A percentile compares a stretch with the other conserved stretches of the same genome.
Conservation (phyloP, 768 basidiomycete genomes). For the Pholiota microspora region DNA sequence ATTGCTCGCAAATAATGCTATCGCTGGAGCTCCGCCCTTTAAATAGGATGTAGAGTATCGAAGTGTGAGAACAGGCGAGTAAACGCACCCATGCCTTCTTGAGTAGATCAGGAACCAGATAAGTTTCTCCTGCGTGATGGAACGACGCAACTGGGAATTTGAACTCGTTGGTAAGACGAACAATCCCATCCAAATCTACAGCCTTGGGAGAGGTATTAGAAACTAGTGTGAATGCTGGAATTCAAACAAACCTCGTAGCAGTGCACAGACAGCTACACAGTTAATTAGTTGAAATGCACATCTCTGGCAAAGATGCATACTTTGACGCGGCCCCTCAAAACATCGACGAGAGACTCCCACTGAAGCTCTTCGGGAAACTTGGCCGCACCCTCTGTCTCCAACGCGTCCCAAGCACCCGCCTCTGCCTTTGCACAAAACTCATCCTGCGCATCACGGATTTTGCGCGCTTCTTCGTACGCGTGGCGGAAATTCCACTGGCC, state of each 20-base stretch:
- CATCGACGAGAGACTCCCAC: slow-evolving; percentile 71
- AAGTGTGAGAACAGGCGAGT: neutral
- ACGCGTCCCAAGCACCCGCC: slow-evolving; percentile 39
- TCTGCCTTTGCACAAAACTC: slow-evolving; percentile 55
- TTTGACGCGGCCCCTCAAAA: slow-evolving; percentile 73
- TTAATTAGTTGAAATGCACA: neutral
- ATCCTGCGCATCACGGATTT: slow-evolving; percentile 68
- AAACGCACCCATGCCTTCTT: slow-evolving; percentile 61
- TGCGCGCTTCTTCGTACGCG: slow-evolving; percentile 67
- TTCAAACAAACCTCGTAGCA: slow-evolving; percentile 36
- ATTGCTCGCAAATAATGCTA: slow-evolving; percentile 73
- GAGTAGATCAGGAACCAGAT: slow-evolving; percentile 74
- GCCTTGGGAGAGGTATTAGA: slow-evolving; percentile 34
- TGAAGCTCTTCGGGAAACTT: slow-evolving; percentile 65
- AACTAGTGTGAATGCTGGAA: neutral
- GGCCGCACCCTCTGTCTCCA: slow-evolving; percentile 20
- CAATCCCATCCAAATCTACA: slow-evolving; percentile 65
- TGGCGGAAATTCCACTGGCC: slow-evolving; percentile 66
- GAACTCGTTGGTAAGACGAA: slow-evolving; percentile 79
- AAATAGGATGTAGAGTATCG: neutral
- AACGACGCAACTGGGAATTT: slow-evolving; percentile 72
- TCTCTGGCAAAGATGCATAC: slow-evolving; percentile 27
- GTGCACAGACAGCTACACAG: slow-evolving; percentile 33
- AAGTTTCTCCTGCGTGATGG: slow-evolving; percentile 80
- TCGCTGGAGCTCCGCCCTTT: slow-evolving; percentile 54